Base-by-base conservation (phyloP, 495 filamentous ascomycete species). In the Hypoxylon lienhwacheense region DNA sequence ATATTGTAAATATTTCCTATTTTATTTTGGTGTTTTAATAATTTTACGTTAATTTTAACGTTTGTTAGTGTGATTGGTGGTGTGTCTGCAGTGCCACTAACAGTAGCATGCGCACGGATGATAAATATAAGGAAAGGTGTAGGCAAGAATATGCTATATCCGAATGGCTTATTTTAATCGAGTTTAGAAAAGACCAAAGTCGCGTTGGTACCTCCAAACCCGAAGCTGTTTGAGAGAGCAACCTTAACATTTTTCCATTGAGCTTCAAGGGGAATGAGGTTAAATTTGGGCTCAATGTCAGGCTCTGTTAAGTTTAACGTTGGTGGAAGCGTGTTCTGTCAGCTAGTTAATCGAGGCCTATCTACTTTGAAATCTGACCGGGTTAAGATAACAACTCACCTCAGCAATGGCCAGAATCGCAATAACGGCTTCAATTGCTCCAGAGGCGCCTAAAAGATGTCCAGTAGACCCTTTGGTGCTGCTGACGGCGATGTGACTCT, bases 171-270 rank as follows among this genome's bases (percentile, higher is more conserved):
- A 28, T 15, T n/a, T 50, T 25, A 54, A 3, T 28, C 20, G 15
- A 61, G 35, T 28, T 36, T 35, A 37, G 73, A 80, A 68, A 98
- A 95, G 53, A 90, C 92, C 33, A 98, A 73, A 54, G 81, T 89
- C 34, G 91, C 91, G 73, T 97, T 97, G 6, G 93, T 98, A 21
- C 93, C 93, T 7, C 93, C 93, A 75, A 98, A 98, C 1, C 93
- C 93, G 77, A 98, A 98, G 65, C 92, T 97, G 64, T 98, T 98
- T 14, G 89, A 90, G 60, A 98, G 55, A 24, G 86, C 86, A 19
- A 91, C 87, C 48, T 86, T 77, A 16, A 97, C 83, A 7, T 73
- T 50, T 57, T 83, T 83, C 20, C 85, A 66, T 65, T 97, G 91
- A 1, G 88, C 77, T 22, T 75, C 53, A 1, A 83, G 74, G 0